Conservation (phyloP, 2,329 filamentous ascomycete species). For the Harringtonia aguacate region DNA sequence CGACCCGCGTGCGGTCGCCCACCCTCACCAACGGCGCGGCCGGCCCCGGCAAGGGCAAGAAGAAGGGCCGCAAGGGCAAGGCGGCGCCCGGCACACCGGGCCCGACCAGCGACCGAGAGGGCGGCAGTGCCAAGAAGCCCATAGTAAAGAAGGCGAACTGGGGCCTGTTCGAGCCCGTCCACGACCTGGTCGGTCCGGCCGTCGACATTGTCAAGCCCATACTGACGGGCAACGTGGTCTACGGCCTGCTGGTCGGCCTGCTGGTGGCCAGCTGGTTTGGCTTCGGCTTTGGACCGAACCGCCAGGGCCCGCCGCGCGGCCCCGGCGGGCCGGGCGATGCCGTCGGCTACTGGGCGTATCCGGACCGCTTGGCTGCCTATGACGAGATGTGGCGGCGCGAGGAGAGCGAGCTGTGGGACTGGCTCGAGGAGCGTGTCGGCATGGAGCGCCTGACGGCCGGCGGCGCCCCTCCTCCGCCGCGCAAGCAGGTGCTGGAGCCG, state of each 20-base stretch:
- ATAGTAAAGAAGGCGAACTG: slow-evolving; percentile 46
- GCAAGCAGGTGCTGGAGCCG: slow-evolving; percentile 40
- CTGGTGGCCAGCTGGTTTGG: slow-evolving; percentile 67
- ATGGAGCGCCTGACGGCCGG: slow-evolving; percentile 43
- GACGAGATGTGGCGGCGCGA: slow-evolving; percentile 88
- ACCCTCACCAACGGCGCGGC: slow-evolving; percentile 32
- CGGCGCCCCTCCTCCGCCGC: slow-evolving; percentile 18
- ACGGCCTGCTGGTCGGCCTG: slow-evolving; percentile 62
- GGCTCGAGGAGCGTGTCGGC: slow-evolving; percentile 79
- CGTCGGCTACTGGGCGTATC: slow-evolving; percentile 26
- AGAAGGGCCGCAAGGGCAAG: slow-evolving; percentile 44
- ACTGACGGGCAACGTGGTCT: slow-evolving; percentile 65
- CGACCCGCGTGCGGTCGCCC: slow-evolving; percentile 45
- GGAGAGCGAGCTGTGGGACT: slow-evolving; percentile 84
- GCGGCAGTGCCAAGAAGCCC: slow-evolving; percentile 14
- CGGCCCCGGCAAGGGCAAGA: slow-evolving; percentile 44
- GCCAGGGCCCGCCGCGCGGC: slow-evolving; percentile 21
- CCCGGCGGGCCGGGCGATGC: slow-evolving; percentile 17
- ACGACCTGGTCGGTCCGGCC: slow-evolving; percentile 57
- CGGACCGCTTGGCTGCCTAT: slow-evolving; percentile 70
- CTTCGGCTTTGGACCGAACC: slow-evolving; percentile 35
- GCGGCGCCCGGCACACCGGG: slow-evolving; percentile 30
- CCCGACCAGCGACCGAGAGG: slow-evolving; percentile 27
- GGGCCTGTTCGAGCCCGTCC: slow-evolving; percentile 74
- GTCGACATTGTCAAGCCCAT: slow-evolving; percentile 59